Evolutionary conservation across 2,329 filamentous ascomycete species (phyloP), one percentile per base, ranked within the genome.

Genomic region (Chlorencoelia australis): DNA sequence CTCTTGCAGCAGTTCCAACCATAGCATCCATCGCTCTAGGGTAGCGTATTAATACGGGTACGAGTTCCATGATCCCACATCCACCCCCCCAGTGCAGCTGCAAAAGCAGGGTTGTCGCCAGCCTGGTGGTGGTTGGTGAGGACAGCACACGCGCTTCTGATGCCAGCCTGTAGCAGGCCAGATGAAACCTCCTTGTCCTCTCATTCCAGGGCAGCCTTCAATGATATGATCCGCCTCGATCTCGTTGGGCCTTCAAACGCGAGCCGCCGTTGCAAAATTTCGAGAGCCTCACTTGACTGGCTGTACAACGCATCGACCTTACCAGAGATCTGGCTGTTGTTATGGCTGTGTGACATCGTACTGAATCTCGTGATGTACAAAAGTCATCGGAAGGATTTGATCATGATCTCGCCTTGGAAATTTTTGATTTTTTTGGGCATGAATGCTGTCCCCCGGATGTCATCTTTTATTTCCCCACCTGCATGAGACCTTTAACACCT

Each of bases 261-360:
- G 39, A 50, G 45, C 41, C 49, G 49, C 49, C 37, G 33, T 44
- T 43, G 36, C 46, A 48, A 44, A 30, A 43, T 35, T 19, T 9
- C 37, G 35, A 30, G 45, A 53, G 49, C 47, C 52, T 52, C 47
- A 54, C 43, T 48, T 44, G 36, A 45, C 38, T 47, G 39, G 45
- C 38, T 65, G 66, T 61, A 70, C 67, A 71, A 64, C 67, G 59
- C 67, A 70, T 61, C 58, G 58, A 39, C 35, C 54, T 53, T 57
- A 49, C 59, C 60, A 44, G 33, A 29, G 34, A 35, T 37, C 40
- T 46, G 44, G 35, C 43, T 47, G 43, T 40, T 39, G 36, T 35
- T 36, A 37, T 43, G 30, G 35, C 25, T 41, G 25, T 40, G 41
- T 50, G 44, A 46, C 43, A 48, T 51, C 42, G 47, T 46, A 47